Evolutionary conservation across 2,329 filamentous ascomycete genomes (phyloP), one percentile per base, ranked within the genome.

Genomic region (Capronia epimyces): DNA sequence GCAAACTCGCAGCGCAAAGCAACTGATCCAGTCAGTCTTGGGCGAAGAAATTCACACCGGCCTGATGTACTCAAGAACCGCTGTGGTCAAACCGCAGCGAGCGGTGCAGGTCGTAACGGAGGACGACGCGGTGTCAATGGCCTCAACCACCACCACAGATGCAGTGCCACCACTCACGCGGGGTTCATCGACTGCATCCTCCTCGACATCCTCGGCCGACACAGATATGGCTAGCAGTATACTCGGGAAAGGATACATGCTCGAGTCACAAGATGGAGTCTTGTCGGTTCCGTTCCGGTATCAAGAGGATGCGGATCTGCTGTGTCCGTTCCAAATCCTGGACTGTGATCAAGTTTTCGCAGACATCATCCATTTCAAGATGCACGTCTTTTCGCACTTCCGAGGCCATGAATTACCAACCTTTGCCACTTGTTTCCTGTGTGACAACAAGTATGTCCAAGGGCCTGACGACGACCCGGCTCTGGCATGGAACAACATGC

Each of bases 341-440:
- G 67, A 71, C 56, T 74, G 71, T 56, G 62, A 69, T 9, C 62
- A 68, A 42, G 64, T 63, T 9, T 72, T 72, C 50, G 63, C 67
- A 37, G 64, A 69, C 34, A 60, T 62, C 22, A 62, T 66, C 5
- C 55, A 66, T 25, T 74, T 71, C 70, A 69, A 69, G 45, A 68
- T 63, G 7, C 71, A 74, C 56, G 69, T 74, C 40, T 64, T 70
- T 20, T 70, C 70, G 44, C 71, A 74, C 52, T 73, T 74, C 52
- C 67, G 67, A 12, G 66, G 67, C 1, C 64, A 69, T 45, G 62
- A 66, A 27, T 64, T 70, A 7, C 71, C 71, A 2, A 60, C 60
- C 18, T 67, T 62, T 6, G 71, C 70, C 16, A 63, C 64, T n/a
- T 74, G 71, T 53, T 71, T 70, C n/a, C 58, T 73, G 32, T 74